Evolutionary conservation across 768 basidiomycete genomes (phyloP), one percentile per base, ranked within the genome.

Genomic region (Artomyces pyxidatus): DNA sequence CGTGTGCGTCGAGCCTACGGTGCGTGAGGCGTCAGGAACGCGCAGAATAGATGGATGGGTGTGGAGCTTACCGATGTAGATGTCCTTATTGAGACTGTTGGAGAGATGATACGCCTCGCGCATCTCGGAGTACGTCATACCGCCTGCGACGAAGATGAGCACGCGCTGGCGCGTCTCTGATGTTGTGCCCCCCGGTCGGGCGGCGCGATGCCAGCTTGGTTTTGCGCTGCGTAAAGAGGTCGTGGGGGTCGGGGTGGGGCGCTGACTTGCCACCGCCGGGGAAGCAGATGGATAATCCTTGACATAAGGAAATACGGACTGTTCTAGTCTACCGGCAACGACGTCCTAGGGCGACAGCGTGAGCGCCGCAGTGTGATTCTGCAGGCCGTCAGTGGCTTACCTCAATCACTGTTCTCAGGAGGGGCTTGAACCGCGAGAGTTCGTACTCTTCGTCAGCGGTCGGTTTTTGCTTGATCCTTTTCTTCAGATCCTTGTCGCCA

Each of bases 71-170:
- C 95, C 96, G 49, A 99, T 88, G 65, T 82, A 88, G 45, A 98
- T 78, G 58, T 99, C 96, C 65, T 86, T 92, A 59, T 86, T 85
- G 45, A 90, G 63, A 2, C 78, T 63, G 41, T 71, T 73, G 3
- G 90, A 86, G 14, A 95, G 71, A 43, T 83, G 74, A 61, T 97
- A 98, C 40, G 80, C 84, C 59, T 92, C 81, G 51, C 95, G 76
- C 66, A 94, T 85, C 67, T 99, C 96, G 0, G 93, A 95, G 63
- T 92, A 93, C 2, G 96, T 94, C 77, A 94, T 83, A 2, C 96
- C 96, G 29, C 96, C 96, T 12, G 89, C 88, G 21, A 97, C 73
- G 65, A 98, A 98, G 16, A 97, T 78, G 29, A 99, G 73, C 12
- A 96, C 59, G 25, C 95, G 77, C 65, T 90, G 85, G 50, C 80